phyloP scores from a whole-genome alignment of 1,139 yeast species.

The Zhuliangozyma parablackwelliae region DNA sequence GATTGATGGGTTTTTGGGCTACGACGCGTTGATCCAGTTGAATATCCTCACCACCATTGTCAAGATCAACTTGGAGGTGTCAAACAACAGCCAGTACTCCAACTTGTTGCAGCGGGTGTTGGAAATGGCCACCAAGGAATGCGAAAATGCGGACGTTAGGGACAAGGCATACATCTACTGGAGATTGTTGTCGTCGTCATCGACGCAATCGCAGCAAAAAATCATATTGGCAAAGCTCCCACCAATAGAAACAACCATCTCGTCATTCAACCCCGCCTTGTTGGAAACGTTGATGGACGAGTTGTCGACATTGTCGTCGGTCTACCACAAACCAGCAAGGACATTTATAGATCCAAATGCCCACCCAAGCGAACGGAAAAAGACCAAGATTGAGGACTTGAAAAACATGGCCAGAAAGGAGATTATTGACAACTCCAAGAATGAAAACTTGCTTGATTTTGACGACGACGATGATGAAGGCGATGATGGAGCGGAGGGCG shows the following conservation, averaged over 20 bases:
- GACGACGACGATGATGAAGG: conserved; percentile 55
- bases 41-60: conserved; percentile 75
- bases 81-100: conserved; percentile 23
- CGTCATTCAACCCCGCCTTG: conserved; percentile 63
- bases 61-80: conserved; percentile 55
- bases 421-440: conserved; percentile 59
- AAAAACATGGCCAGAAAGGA: conserved; percentile 75
- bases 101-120: conserved; percentile 65
- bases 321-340: conserved; percentile 79
- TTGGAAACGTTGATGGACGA: conserved; percentile 69
- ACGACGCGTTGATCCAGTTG: conserved; percentile 71
- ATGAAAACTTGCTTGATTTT: conserved; percentile 82
- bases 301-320: conserved; percentile 81
- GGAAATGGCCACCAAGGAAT: conserved; percentile 71
- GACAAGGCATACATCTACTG: conserved; percentile 94
- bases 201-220: conserved; percentile 41
- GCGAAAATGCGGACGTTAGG: conserved; percentile 88
- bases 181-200: conserved; percentile 71
- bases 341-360: conserved; percentile 50
- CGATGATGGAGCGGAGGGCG: conserved; percentile 17
- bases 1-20: conserved; percentile 64
- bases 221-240: conserved; percentile 64
- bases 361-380: conserved; percentile 23
- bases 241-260: conserved; percentile 66
- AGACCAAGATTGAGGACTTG: conserved; percentile 59